Conservation (phyloP, 371 early-diverging fungal genomes). For the Mortierella sp. region DNA sequence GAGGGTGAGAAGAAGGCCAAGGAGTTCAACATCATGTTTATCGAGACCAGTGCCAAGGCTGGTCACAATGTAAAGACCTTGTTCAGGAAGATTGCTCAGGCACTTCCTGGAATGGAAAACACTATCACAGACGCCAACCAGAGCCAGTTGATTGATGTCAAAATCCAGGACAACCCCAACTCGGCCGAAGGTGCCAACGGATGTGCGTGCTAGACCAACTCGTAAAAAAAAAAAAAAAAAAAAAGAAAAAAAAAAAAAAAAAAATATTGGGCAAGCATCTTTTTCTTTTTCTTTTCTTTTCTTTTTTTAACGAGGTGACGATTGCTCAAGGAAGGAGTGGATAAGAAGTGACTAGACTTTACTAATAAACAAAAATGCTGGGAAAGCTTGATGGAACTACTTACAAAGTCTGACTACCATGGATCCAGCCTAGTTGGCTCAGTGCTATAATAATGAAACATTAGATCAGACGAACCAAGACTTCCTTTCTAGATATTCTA, state of each 20-base stretch:
- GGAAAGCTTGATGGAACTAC: no score
- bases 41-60: slow-evolving; percentile 97
- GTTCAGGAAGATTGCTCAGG: slow-evolving; percentile 95
- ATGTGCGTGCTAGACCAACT: slow-evolving; percentile 39
- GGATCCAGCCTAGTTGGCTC: no score
- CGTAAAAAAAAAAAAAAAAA: no score
- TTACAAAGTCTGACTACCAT: no score
- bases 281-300: no score
- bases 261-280: no score
- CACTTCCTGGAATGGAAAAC: slow-evolving; percentile 91
- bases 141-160: slow-evolving; percentile 52
- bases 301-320: no score
- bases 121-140: slow-evolving; percentile 57
- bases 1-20: slow-evolving; percentile 97
- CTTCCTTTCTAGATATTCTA: no score
- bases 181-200: slow-evolving; percentile 46
- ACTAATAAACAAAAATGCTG: no score
- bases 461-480: no score
- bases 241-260: background rate
- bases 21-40: slow-evolving; percentile 95
- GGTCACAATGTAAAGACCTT: slow-evolving; percentile 96
- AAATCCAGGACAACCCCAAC: slow-evolving; percentile 52
- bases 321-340: no score
- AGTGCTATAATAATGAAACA: no score
- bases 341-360: background rate